Conservation (phyloP, 208 protist species). For the Crithidia brevicula region DNA sequence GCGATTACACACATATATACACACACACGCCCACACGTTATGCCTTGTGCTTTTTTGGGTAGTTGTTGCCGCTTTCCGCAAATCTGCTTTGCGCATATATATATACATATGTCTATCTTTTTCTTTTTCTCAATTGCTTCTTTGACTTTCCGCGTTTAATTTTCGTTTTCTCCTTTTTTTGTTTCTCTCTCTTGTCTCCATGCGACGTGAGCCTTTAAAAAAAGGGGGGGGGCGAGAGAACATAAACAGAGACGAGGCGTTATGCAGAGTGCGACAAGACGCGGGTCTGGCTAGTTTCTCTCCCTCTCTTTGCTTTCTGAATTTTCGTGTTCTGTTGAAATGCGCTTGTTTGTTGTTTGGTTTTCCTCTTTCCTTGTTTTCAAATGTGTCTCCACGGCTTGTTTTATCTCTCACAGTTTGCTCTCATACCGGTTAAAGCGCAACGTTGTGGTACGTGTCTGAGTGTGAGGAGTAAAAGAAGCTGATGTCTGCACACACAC, state of each 20-base stretch:
- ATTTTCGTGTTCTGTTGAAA: slow-evolving; percentile 13
- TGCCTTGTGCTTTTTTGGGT: neutral
- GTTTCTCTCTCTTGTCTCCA: neutral
- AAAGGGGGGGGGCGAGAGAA: neutral
- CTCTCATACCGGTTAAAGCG: no score
- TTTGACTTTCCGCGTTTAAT: neutral
- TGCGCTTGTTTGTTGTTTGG: slow-evolving; percentile 2
- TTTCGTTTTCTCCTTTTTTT: slow-evolving; percentile 1
- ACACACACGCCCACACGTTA: neutral
- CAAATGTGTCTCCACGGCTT: no score
- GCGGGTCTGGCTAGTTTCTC: no score
- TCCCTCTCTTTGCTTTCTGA: slow-evolving; percentile 19
- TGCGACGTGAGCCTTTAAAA: no score
- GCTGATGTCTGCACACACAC: no score
- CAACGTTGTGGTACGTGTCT: no score
- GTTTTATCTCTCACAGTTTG: neutral
- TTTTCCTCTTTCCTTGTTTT: slow-evolving; percentile 10
- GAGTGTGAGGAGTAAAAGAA: no score
- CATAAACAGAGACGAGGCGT: slow-evolving; percentile 18
- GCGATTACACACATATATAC: neutral
- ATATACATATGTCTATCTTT: slow-evolving; percentile 8
- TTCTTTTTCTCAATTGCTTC: slow-evolving; percentile 4
- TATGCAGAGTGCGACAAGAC: no score
- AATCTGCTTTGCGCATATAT: slow-evolving; percentile 3
- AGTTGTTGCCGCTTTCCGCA: slow-evolving; percentile 15